Percentiles rank a stretch among this genome's conserved stretches.
phyloP scores from a whole-genome alignment of 2,329 filamentous ascomycete genomes.

The Colletotrichum sansevieriae region DNA sequence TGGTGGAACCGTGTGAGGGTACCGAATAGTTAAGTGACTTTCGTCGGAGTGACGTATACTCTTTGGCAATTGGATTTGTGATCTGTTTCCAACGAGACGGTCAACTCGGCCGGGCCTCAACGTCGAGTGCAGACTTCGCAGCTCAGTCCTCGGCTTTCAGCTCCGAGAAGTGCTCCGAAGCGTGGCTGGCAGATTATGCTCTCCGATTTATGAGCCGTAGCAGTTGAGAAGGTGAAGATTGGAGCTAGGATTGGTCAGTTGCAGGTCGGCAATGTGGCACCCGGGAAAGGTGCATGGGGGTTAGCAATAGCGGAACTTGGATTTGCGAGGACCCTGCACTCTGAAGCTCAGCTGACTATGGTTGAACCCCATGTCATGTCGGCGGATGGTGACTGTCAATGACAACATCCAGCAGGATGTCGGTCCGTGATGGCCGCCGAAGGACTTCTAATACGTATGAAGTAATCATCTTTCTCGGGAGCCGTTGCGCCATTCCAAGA shows the following conservation, averaged over 20 bases:
- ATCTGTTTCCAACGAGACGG: too few species aligned
- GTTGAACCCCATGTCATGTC: neutral
- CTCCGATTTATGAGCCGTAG: too few species aligned
- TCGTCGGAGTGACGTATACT: too few species aligned
- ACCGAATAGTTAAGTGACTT: too few species aligned
- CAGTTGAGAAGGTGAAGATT: neutral
- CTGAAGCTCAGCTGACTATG: neutral
- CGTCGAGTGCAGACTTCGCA: too few species aligned
- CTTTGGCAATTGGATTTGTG: too few species aligned
- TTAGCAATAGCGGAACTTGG: slow-evolving; percentile 30
- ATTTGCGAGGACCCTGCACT: slow-evolving; percentile 18
- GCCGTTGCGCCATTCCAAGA: neutral
- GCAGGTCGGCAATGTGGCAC: neutral
- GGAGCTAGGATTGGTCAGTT: slow-evolving; percentile 1
- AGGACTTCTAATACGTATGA: neutral
- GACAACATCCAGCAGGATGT: neutral
- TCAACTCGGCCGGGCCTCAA: too few species aligned
- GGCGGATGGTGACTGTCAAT: neutral
- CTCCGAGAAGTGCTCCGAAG: too few species aligned
- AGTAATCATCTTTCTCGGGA: neutral
- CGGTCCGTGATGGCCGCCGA: neutral
- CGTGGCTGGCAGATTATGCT: too few species aligned
- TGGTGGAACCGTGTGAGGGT: neutral
- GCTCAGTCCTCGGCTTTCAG: too few species aligned
- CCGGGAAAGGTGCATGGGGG: slow-evolving; percentile 17